Conservation (phyloP, 2,329 filamentous ascomycete species). For the Pochonia chlamydosporia region DNA sequence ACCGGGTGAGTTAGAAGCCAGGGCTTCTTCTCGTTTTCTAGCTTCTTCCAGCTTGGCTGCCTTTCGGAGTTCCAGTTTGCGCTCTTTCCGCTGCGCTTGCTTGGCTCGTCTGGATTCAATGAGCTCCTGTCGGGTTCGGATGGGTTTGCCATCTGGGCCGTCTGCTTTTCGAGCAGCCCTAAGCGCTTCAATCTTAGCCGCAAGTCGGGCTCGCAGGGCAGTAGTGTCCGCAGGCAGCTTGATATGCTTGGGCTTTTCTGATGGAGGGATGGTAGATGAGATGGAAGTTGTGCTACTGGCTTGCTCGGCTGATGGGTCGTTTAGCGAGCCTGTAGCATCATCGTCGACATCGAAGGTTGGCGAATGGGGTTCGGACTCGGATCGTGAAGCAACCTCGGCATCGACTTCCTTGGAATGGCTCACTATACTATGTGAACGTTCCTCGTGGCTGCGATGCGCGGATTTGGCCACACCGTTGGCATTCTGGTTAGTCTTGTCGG, state of each 20-base stretch:
- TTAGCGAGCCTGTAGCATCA: conserved; percentile 31
- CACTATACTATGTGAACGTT: conserved; percentile 20
- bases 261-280: conserved; percentile 57
- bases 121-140: conserved; percentile 82
- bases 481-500: conserved; percentile 10
- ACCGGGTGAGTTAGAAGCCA: conserved; percentile 57
- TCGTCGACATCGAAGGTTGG: conserved; percentile 56
- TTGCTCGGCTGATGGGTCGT: conserved; percentile 36
- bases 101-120: conserved; percentile 86
- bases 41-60: conserved; percentile 78
- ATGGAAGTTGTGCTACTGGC: conserved; percentile 60
- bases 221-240: conserved; percentile 66
- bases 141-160: conserved; percentile 67
- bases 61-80: conserved; percentile 79
- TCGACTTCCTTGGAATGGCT: conserved; percentile 35
- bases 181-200: conserved; percentile 77
- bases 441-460: conserved; percentile 9
- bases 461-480: conserved; percentile 11
- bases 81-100: conserved; percentile 76
- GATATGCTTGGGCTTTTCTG: conserved; percentile 59
- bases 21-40: conserved; percentile 54
- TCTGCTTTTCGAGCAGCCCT: conserved; percentile 84
- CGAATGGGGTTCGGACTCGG: conserved; percentile 42
- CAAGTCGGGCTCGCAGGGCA: conserved; percentile 70
- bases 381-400: conserved; percentile 38